These are phyloP conservation scores for Hypsizygus marmoreus DNA, from an alignment of 768 basidiomycete genomes.

Conservation along the genomic window DNA sequence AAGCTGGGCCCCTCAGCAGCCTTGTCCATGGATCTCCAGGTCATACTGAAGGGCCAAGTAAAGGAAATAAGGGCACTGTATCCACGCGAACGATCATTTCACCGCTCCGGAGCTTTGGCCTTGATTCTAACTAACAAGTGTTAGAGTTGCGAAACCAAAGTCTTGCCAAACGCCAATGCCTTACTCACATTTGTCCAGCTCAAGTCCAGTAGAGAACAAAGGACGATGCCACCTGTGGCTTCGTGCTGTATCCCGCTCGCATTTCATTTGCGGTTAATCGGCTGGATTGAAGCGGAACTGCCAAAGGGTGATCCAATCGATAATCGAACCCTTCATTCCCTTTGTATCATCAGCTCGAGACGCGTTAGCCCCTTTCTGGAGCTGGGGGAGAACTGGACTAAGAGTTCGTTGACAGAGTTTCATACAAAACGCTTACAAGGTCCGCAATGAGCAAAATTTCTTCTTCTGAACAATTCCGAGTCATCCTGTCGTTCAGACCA, in stretches of 20 bases:
- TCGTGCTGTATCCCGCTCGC: slow-evolving; percentile 12
- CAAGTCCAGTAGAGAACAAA: slow-evolving; percentile 15
- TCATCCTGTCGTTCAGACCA: not conserved
- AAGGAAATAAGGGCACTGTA: slow-evolving; percentile 25
- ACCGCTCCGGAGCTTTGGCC: slow-evolving; percentile 8
- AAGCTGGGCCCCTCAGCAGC: slow-evolving; percentile 20
- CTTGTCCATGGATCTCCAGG: slow-evolving; percentile 24
- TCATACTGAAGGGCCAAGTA: slow-evolving; percentile 22
- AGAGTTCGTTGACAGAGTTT: too few species aligned
- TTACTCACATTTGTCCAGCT: slow-evolving; percentile 17
- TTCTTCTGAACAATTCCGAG: not conserved
- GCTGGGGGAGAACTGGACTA: slow-evolving; percentile 15
- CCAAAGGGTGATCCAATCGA: slow-evolving; percentile 24
- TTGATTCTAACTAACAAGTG: slow-evolving; percentile 9
- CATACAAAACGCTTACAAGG: not conserved
- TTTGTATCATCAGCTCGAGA: slow-evolving; percentile 21
- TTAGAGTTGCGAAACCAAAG: not conserved
- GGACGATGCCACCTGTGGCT: slow-evolving; percentile 12
- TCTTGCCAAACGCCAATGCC: not conserved
- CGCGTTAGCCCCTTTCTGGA: slow-evolving; percentile 23
- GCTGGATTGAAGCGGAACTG: slow-evolving; percentile 12
- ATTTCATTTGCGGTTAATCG: slow-evolving; percentile 7
- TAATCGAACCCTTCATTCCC: slow-evolving; percentile 17
- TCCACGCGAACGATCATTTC: slow-evolving; percentile 19
- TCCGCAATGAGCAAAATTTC: not conserved